These are phyloP conservation scores for Stephania cephalantha DNA, from an alignment of 164 flowering plant genomes.

Conservation along the genomic window DNA sequence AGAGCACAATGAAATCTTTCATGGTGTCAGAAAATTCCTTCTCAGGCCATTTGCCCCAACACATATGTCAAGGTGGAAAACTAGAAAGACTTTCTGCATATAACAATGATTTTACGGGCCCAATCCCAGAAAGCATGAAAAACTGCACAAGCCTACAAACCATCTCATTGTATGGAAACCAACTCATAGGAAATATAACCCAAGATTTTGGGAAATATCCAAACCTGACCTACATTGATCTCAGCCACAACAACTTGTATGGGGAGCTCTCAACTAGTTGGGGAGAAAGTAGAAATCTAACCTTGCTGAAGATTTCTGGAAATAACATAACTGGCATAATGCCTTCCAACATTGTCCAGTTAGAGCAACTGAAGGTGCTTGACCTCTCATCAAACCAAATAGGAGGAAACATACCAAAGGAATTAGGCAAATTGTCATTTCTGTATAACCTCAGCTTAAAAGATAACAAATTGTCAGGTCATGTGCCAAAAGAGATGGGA, in stretches of 20 bases:
- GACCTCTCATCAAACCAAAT: slow-evolving; percentile 1
- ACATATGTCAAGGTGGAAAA: neutral
- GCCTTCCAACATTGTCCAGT: neutral
- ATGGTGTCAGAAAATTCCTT: neutral
- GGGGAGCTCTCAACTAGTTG: slow-evolving; percentile 5
- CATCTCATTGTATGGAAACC: neutral
- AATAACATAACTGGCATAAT: neutral
- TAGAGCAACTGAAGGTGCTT: neutral
- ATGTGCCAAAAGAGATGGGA: neutral
- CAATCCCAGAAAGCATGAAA: slow-evolving; percentile 10
- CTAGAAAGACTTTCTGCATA: neutral
- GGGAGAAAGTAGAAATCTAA: slow-evolving; percentile 3
- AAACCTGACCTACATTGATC: neutral
- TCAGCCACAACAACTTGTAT: slow-evolving; percentile 4
- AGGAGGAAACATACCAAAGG: neutral
- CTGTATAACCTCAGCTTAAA: neutral
- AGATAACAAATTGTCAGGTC: neutral
- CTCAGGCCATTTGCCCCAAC: slow-evolving; percentile 1
- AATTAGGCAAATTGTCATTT: neutral
- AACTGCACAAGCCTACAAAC: neutral
- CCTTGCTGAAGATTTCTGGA: neutral
- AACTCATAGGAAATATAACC: neutral
- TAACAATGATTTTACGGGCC: slow-evolving; percentile 6
- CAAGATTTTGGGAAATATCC: slow-evolving; percentile 1
- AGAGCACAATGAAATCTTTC: neutral